These are phyloP conservation scores for Pseudocercospora pini-densiflorae DNA, from an alignment of 2,329 filamentous ascomycete genomes.

Conservation along the genomic window DNA sequence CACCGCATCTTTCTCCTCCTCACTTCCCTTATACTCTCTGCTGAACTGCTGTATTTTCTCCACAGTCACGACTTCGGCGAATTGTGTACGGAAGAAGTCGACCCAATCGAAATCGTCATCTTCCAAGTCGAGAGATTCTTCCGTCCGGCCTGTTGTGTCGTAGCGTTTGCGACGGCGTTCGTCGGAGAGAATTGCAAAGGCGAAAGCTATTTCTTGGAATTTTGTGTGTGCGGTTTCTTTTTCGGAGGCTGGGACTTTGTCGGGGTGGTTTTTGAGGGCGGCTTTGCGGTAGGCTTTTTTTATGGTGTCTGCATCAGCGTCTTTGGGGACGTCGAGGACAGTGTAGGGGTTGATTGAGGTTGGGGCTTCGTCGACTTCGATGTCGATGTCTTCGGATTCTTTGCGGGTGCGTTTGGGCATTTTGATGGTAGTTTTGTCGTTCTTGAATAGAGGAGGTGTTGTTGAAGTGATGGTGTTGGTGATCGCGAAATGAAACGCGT, in stretches of 20 bases:
- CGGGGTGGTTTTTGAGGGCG: slow-evolving; percentile 78
- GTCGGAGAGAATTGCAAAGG: slow-evolving; percentile 91
- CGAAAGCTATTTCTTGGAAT: slow-evolving; percentile 92
- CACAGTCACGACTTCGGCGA: slow-evolving; percentile 72
- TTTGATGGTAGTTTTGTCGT: not conserved
- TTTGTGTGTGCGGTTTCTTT: slow-evolving; percentile 75
- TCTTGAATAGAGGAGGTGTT: not conserved
- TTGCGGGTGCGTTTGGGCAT: slow-evolving; percentile 24
- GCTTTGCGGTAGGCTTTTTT: slow-evolving; percentile 91
- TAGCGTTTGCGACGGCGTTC: slow-evolving; percentile 79
- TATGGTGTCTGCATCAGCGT: slow-evolving; percentile 77
- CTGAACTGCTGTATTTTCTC: slow-evolving; percentile 63
- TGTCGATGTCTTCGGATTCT: slow-evolving; percentile 48
- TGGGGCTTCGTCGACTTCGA: slow-evolving; percentile 65
- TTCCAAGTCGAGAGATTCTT: slow-evolving; percentile 69
- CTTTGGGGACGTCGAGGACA: slow-evolving; percentile 68
- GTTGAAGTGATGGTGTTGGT: not conserved
- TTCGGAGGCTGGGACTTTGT: slow-evolving; percentile 61
- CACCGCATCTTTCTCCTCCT: slow-evolving; percentile 81
- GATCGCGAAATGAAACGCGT: not conserved
- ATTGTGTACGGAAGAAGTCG: slow-evolving; percentile 86
- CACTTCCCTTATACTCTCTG: slow-evolving; percentile 77
- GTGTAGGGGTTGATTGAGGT: slow-evolving; percentile 78
- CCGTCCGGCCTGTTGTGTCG: slow-evolving; percentile 86
- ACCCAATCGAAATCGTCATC: slow-evolving; percentile 82